These are phyloP conservation scores for Russula abietina DNA, from an alignment of 768 basidiomycete species.

Conservation along the genomic window DNA sequence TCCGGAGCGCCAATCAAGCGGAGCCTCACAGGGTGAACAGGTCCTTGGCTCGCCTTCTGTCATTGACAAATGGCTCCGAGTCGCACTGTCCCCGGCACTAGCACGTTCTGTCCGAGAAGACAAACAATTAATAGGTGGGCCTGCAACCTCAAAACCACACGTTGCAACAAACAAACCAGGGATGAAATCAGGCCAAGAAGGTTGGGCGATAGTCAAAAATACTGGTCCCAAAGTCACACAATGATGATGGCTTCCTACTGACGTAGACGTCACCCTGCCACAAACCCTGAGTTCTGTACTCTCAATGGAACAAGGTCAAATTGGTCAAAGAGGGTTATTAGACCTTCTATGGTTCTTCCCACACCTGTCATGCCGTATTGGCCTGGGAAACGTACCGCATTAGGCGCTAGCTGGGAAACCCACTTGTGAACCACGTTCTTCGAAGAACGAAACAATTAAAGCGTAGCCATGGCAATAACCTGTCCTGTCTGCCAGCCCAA, in stretches of 20 bases:
- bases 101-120: neutral
- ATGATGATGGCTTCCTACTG: neutral
- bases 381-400: neutral
- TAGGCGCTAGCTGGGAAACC: neutral
- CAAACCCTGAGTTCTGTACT: neutral
- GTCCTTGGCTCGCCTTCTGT: neutral
- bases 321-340: neutral
- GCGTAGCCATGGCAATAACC: neutral
- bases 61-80: neutral
- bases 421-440: neutral
- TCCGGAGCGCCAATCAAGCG: too few relatives aligned
- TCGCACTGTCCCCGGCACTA: too few relatives aligned
- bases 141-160: neutral
- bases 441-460: neutral
- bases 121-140: neutral
- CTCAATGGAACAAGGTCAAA: neutral
- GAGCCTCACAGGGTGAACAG: too few relatives aligned
- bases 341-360: neutral
- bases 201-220: neutral
- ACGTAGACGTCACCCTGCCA: neutral
- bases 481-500: neutral
- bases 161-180: neutral
- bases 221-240: neutral
- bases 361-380: neutral
- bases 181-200: neutral